phyloP scores from a whole-genome alignment of 306 rosid genomes.

The Cucurbita argyrosperma region DNA sequence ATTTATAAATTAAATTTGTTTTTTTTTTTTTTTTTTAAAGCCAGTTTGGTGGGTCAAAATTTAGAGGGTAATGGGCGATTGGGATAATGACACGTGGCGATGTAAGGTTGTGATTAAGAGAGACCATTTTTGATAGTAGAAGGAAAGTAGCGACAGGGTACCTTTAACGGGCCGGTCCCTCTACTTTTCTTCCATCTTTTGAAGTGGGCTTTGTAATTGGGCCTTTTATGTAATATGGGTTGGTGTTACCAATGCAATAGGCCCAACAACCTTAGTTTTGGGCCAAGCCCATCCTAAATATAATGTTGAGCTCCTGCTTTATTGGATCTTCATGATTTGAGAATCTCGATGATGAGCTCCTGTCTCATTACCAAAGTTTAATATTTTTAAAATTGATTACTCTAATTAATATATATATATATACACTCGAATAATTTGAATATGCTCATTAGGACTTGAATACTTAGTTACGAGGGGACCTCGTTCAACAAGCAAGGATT shows the following conservation, averaged over 20 bases:
- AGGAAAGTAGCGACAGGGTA: neutral
- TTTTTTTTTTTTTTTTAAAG: no score
- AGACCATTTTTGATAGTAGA: neutral
- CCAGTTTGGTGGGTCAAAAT: neutral
- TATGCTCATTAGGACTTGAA: no score
- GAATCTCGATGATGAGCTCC: slow-evolving; percentile 87
- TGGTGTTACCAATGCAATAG: neutral
- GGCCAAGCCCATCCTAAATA: slow-evolving; percentile 35
- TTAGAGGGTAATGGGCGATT: neutral
- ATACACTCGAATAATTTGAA: no score
- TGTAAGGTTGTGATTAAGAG: neutral
- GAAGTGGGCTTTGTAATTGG: neutral
- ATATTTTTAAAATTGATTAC: no score
- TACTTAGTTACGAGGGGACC: neutral
- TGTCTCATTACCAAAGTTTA: neutral
- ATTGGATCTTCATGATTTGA: slow-evolving; percentile 54
- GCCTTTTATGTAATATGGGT: neutral
- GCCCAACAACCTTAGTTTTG: neutral
- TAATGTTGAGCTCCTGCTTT: slow-evolving; percentile 37
- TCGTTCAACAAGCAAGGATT: neutral
- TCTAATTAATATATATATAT: no score
- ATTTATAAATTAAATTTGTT: no score
- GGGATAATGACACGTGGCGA: neutral
- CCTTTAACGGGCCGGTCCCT: neutral
- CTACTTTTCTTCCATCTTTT: neutral